Evolutionary conservation across 129 eudicot genomes (phyloP), one percentile per base, ranked within the genome.

Genomic region (Tagetes erecta): DNA sequence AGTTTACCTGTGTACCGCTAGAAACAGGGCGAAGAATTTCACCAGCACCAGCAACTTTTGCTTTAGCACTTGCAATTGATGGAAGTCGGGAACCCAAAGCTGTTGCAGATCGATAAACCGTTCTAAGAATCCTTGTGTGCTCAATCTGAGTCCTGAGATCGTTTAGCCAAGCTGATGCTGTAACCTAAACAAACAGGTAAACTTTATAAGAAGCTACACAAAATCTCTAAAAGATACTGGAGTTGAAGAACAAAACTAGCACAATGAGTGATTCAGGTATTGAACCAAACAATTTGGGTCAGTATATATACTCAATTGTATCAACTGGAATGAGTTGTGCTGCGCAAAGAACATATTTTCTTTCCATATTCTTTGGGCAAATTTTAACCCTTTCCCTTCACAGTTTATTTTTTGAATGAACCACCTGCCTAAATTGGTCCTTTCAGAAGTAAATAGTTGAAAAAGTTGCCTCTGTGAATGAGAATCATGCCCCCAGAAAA

Each of bases 81-180:
- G 99, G 99, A 82, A 95, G 94, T 30, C 90, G 94, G 85, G 99
- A 91, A 57, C 99, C 94, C 86, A 95, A 74, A 3, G 99, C 99
- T 40, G 97, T 76, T 83, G 99, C 99, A 71, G 99, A 95, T 3
- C 94, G 91, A 59, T 91, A 95, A 5, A 95, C 86, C 11, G 99
- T 95, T 57, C 90, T 91, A 51, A 91, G 96, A 63, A 91, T 87
- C 78, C 96, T 83, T 1, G 99, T 91, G 45, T 84, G 97, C 75
- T 95, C 96, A 70, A 95, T 95, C 80, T 91, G 99, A 71, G 86
- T 85, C 82, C 96, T 80, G 66, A 95, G 80, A 84, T 95, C 99
- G 64, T 91, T 91, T 80, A 95, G 64, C 99, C 99, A 95, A 13
- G 97, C 99, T 76, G 99, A 95, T 58, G 99, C 96, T 20, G 99